These are phyloP conservation scores for Ustilago crameri DNA, from an alignment of 1,284 basidiomycete genomes.

Conservation along the genomic window DNA sequence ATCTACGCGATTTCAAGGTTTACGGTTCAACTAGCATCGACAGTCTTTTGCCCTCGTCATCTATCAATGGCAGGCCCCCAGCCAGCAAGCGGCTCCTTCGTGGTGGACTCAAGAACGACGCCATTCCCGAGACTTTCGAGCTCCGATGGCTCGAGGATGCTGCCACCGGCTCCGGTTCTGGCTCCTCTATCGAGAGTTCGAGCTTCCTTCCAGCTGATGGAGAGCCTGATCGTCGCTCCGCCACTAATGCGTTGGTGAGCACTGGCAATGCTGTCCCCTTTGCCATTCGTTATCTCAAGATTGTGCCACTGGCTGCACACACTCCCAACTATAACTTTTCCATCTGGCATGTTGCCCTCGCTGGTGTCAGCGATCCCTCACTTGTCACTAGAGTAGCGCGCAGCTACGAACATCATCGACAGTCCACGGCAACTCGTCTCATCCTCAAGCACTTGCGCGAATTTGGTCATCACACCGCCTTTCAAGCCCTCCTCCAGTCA, in stretches of 20 bases:
- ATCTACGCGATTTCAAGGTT: slow-evolving; percentile 66
- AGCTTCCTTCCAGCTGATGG: slow-evolving; percentile 36
- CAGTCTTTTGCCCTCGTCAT: slow-evolving; percentile 35
- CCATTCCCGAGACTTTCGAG: slow-evolving; percentile 55
- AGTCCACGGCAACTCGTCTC: slow-evolving; percentile 55
- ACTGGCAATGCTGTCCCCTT: slow-evolving; percentile 51
- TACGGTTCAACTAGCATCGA: slow-evolving; percentile 62
- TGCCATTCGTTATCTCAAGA: slow-evolving; percentile 61
- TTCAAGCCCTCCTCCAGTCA: slow-evolving; percentile 62
- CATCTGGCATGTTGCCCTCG: slow-evolving; percentile 67
- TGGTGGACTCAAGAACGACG: slow-evolving; percentile 66
- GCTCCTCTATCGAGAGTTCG: slow-evolving; percentile 28
- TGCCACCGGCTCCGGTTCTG: slow-evolving; percentile 42
- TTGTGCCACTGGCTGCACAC: slow-evolving; percentile 67
- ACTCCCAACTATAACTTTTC: slow-evolving; percentile 67
- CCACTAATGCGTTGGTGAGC: slow-evolving; percentile 36
- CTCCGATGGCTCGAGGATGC: slow-evolving; percentile 49
- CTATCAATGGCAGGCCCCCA: slow-evolving; percentile 33
- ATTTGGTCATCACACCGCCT: slow-evolving; percentile 78
- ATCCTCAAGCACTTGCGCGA: slow-evolving; percentile 81
- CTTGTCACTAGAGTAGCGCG: slow-evolving; percentile 43
- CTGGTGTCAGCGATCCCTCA: slow-evolving; percentile 55
- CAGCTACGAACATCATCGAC: slow-evolving; percentile 59
- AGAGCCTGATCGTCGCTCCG: slow-evolving; percentile 39
- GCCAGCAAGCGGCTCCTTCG: slow-evolving; percentile 56